phyloP scores from a whole-genome alignment of 768 basidiomycete genomes.

The Harrya chromipes region DNA sequence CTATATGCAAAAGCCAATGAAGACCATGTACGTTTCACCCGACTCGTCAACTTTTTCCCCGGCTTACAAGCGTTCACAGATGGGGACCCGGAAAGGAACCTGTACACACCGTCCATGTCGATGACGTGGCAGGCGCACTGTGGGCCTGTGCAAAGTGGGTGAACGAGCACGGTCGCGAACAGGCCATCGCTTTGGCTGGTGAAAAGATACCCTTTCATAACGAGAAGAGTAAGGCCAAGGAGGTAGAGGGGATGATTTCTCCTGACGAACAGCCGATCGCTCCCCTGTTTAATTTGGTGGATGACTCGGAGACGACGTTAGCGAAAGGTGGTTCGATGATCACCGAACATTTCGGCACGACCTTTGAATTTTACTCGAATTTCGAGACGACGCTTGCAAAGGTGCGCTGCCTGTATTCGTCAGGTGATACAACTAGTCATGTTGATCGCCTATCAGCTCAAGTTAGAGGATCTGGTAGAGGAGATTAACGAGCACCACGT shows the following conservation, averaged over 20 bases:
- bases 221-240: conserved; percentile 64
- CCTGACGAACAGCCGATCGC: conserved; percentile 58
- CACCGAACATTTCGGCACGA: conserved; percentile 72
- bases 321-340: conserved; percentile 62
- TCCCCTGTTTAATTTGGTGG: conserved; percentile 83
- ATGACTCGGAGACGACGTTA: conserved; percentile 71
- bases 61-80: conserved; percentile 36
- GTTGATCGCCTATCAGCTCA: conserved; percentile 41
- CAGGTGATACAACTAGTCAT: not conserved
- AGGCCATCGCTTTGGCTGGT: conserved; percentile 57
- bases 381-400: conserved; percentile 66
- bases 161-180: conserved; percentile 52
- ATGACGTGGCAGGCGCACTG: conserved; percentile 73
- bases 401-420: conserved; percentile 35
- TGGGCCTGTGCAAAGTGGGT: conserved; percentile 84
- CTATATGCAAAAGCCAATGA: conserved; percentile 81
- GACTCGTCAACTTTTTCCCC: not conserved
- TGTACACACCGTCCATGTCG: conserved; percentile 72
- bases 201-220: conserved; percentile 41
- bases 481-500: conserved; percentile 87
- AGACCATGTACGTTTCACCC: conserved; percentile 58
- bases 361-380: conserved; percentile 76
- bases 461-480: conserved; percentile 67
- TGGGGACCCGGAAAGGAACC: conserved; percentile 79
- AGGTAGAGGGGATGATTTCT: conserved; percentile 59